phyloP scores from a whole-genome alignment of 1,139 yeast genomes.

The Suhomyces terraborum region DNA sequence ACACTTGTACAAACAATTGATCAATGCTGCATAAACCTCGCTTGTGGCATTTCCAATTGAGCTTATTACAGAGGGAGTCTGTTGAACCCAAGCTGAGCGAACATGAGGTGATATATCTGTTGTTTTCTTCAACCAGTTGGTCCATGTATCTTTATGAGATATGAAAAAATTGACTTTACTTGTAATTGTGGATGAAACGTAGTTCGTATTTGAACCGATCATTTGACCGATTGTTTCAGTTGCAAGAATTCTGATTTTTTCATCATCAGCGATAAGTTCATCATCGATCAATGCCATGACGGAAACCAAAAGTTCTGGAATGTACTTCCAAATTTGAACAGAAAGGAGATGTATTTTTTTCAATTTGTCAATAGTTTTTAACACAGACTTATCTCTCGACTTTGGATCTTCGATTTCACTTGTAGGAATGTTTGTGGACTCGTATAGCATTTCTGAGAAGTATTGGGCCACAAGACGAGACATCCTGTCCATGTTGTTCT shows the following conservation, averaged over 20 bases:
- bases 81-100: constrained; percentile 70
- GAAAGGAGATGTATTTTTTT: constrained; percentile 63
- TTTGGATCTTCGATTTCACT: constrained; percentile 14
- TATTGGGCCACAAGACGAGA: constrained; percentile 78
- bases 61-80: constrained; percentile 38
- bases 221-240: constrained; percentile 74
- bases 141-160: constrained; percentile 63
- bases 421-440: constrained; percentile 37
- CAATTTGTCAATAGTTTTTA: constrained; percentile 39
- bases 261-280: constrained; percentile 74
- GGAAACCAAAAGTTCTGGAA: constrained; percentile 73
- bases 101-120: constrained; percentile 68
- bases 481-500: constrained; percentile 70
- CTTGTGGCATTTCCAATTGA: constrained; percentile 41
- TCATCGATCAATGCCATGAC: constrained; percentile 81
- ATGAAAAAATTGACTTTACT: constrained; percentile 57
- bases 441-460: constrained; percentile 74
- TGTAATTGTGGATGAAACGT: constrained; percentile 24
- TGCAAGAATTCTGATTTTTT: constrained; percentile 62
- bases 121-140: constrained; percentile 71
- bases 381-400: constrained; percentile 7
- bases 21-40: constrained; percentile 54
- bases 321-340: constrained; percentile 71
- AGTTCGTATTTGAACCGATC: constrained; percentile 38
- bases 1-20: constrained; percentile 64